These are phyloP conservation scores for Biscutella laevigata DNA, from an alignment of 441 rosid genomes.

Conservation along the genomic window DNA sequence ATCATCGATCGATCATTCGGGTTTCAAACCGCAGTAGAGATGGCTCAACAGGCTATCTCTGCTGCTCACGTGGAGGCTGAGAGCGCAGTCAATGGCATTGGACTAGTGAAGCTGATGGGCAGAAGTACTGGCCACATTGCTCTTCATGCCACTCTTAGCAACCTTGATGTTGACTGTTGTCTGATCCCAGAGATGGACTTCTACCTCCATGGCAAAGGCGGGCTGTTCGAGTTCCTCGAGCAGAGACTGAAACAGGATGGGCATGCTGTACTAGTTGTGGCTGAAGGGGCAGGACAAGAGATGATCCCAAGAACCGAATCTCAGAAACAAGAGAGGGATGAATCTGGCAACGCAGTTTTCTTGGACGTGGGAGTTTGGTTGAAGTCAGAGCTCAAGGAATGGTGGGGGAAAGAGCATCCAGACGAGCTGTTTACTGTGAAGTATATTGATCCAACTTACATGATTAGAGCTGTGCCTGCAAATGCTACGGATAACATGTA, in stretches of 20 bases:
- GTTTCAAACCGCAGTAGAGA: slow-evolving; percentile 85
- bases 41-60: slow-evolving; percentile 74
- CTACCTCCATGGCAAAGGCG: slow-evolving; percentile 66
- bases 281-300: slow-evolving; percentile 89
- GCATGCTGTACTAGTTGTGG: slow-evolving; percentile 71
- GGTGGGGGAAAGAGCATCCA: slow-evolving; percentile 70
- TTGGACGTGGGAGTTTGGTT: slow-evolving; percentile 82
- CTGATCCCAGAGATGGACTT: slow-evolving; percentile 67
- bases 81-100: slow-evolving; percentile 85
- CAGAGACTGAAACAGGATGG: slow-evolving; percentile 40
- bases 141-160: slow-evolving; percentile 74
- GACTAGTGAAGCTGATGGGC: slow-evolving; percentile 84
- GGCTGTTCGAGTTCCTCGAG: slow-evolving; percentile 62
- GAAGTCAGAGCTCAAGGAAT: slow-evolving; percentile 55
- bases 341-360: slow-evolving; percentile 71
- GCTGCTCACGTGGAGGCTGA: slow-evolving; percentile 86
- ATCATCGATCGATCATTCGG: slow-evolving; percentile 83
- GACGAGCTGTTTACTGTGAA: slow-evolving; percentile 62
- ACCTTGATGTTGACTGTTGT: slow-evolving; percentile 88
- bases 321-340: slow-evolving; percentile 64
- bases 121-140: slow-evolving; percentile 90
- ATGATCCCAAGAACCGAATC: slow-evolving; percentile 56
- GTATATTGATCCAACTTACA: slow-evolving; percentile 85
- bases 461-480: slow-evolving; percentile 86
- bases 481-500: slow-evolving; percentile 69